Evolutionary conservation across 495 filamentous ascomycete species (phyloP), one percentile per base, ranked within the genome.

Genomic region (Daldinia grandis): DNA sequence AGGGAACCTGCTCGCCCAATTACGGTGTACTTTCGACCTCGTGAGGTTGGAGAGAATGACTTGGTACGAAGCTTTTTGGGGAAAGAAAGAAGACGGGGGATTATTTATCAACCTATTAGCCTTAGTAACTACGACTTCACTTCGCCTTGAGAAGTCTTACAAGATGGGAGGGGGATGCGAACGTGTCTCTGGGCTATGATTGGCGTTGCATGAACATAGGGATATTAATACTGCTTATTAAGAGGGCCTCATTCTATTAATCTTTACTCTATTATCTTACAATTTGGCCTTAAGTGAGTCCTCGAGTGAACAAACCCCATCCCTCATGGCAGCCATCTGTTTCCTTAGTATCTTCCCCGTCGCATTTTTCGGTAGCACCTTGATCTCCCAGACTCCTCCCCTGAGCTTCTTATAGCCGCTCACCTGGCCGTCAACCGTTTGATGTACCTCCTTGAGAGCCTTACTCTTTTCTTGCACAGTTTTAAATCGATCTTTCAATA

Each of bases 371-470:
- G 80, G 78, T 10, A 81, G 49, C 33, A 57, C 54, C 10, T 69
- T 64, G 14, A 80, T 59, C 47, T 76, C 66, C 75, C 76, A 76
- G 0, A 82, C 74, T 2, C 80, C 80, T 12, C 79, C 80, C 50
- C 76, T 74, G 9, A 82, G 69, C 58, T 77, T 79, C 69, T 82
- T 81, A 25, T 80, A 79, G 0, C 78, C 71, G 47, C 74, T 76
- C 1, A 80, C 72, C 55, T 72, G 76, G 49, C 64, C 66, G 35
- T 87, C 82, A 49, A 92, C 71, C 80, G 83, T 88, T 12, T 79
- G 70, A 24, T 83, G 74, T 14, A 91, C 85, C 21, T 88, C 87
- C 38, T 79, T 74, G 4, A 83, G 85, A 28, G 85, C 85, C 33
- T 83, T 72, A 24, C 76, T 76, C 30, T 77, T 80, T 5, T 75